phyloP scores from a whole-genome alignment of 176 grass and related monocot species.

The bread wheat (Triticum aestivum) region DNA sequence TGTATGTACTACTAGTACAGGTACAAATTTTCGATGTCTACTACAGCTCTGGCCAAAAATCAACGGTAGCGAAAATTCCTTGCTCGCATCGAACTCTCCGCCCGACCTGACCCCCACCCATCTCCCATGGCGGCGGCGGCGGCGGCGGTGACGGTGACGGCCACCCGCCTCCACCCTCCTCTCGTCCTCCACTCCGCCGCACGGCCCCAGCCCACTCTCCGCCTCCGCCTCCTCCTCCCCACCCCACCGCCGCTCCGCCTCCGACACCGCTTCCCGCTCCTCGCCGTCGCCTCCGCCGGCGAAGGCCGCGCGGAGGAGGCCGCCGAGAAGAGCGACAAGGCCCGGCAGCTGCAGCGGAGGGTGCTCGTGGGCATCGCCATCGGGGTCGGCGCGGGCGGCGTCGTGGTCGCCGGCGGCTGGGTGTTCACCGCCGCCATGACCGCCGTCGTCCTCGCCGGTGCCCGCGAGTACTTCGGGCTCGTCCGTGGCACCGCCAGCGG shows the following conservation, averaged over 20 bases:
- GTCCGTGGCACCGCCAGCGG: conserved; percentile 53
- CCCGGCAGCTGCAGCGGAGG: conserved; percentile 56
- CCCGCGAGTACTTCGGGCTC: conserved; percentile 84
- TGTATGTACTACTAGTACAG: not conserved
- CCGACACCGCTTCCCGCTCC: conserved; percentile 40
- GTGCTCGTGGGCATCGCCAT: conserved; percentile 77
- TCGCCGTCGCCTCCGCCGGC: conserved; percentile 3
- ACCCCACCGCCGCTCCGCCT: conserved; percentile 31
- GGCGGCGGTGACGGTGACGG: not conserved
- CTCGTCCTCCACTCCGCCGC: not conserved
- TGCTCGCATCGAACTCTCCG: conserved; percentile 48
- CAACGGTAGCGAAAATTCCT: not conserved
- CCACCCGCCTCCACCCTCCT: conserved; percentile 22
- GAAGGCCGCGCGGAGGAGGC: not conserved
- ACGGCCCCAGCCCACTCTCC: not conserved
- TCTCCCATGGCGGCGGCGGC: conserved; percentile 39
- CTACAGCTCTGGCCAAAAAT: not conserved
- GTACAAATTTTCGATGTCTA: not conserved
- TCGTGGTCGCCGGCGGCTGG: conserved; percentile 74
- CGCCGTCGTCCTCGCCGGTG: conserved; percentile 43
- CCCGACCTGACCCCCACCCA: not conserved
- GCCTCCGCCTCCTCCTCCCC: conserved; percentile 42
- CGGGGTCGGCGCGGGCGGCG: conserved; percentile 71
- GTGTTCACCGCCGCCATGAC: conserved; percentile 60
- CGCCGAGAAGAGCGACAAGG: conserved; percentile 19